Evolutionary conservation across 208 protist species (phyloP).

Genomic region (Plasmodiophora brassicae): DNA sequence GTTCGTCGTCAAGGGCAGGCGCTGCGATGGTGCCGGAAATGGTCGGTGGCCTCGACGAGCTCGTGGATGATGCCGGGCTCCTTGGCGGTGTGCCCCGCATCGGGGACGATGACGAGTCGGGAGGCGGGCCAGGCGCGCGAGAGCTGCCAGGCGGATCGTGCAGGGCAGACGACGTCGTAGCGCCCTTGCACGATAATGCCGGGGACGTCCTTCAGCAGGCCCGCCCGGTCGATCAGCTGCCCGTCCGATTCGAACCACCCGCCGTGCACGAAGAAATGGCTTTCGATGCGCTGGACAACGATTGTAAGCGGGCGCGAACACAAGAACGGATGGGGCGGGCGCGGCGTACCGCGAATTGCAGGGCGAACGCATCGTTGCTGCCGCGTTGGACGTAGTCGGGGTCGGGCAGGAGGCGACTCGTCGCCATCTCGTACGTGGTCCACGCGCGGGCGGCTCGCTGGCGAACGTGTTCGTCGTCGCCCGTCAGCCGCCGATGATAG

Average conservation of each 20-base stretch:
- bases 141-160: too few species aligned
- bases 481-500: neutral
- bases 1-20: too few species aligned
- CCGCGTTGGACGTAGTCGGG: neutral
- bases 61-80: too few species aligned
- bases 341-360: too few species aligned
- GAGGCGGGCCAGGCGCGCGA: too few species aligned
- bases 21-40: too few species aligned
- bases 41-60: too few species aligned
- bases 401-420: neutral
- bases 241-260: neutral
- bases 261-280: neutral
- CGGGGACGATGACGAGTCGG: too few species aligned
- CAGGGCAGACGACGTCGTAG: constrained; percentile 24
- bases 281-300: neutral
- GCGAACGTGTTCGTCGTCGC: neutral
- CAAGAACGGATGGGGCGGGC: too few species aligned
- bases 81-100: too few species aligned
- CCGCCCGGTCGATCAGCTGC: too few species aligned
- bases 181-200: neutral
- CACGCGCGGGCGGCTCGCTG: neutral
- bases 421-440: neutral
- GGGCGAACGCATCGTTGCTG: neutral
- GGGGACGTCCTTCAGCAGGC: neutral
- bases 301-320: too few species aligned